Evolutionary conservation across 495 filamentous ascomycete genomes (phyloP).

Genomic region (Penicillium coffeae): DNA sequence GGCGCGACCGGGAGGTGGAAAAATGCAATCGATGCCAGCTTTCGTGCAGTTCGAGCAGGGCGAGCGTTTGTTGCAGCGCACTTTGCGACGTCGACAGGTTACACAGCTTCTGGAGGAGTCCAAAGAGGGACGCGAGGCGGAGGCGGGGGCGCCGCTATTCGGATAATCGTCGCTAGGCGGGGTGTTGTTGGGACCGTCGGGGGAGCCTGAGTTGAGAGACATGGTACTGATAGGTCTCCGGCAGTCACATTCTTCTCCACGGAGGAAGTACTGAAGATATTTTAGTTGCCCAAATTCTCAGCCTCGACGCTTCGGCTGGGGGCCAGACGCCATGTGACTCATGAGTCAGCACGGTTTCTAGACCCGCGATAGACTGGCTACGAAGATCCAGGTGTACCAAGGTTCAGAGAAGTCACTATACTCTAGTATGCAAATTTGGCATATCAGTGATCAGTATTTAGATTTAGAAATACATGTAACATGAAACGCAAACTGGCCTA

Average conservation of each 20-base stretch:
- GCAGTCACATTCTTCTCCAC: not conserved
- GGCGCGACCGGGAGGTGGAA: slow-evolving; percentile 77
- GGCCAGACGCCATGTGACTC: not conserved
- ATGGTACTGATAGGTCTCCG: slow-evolving; percentile 15
- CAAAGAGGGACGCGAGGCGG: slow-evolving; percentile 11
- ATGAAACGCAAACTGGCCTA: too few relatives aligned
- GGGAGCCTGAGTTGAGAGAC: slow-evolving; percentile 29
- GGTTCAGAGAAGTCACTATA: too few relatives aligned
- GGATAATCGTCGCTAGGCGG: slow-evolving; percentile 22
- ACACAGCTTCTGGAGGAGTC: slow-evolving; percentile 64
- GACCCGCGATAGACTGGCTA: too few relatives aligned
- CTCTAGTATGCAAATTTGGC: too few relatives aligned
- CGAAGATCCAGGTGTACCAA: too few relatives aligned
- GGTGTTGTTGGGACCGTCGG: slow-evolving; percentile 15
- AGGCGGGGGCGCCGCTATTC: slow-evolving; percentile 12
- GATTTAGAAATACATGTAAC: too few relatives aligned
- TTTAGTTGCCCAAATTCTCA: not conserved
- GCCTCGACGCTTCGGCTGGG: not conserved
- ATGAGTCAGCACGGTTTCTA: not conserved
- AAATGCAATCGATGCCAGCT: slow-evolving; percentile 75
- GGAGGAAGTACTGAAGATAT: not conserved
- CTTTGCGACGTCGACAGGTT: slow-evolving; percentile 79
- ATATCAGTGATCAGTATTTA: too few relatives aligned
- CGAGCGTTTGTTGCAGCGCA: slow-evolving; percentile 78
- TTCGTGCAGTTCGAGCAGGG: slow-evolving; percentile 83